Percentiles rank a stretch among this genome's conserved stretches.
These are phyloP conservation scores for Ziziphus jujuba DNA, from an alignment of 306 rosid genomes.

Conservation along the genomic window DNA sequence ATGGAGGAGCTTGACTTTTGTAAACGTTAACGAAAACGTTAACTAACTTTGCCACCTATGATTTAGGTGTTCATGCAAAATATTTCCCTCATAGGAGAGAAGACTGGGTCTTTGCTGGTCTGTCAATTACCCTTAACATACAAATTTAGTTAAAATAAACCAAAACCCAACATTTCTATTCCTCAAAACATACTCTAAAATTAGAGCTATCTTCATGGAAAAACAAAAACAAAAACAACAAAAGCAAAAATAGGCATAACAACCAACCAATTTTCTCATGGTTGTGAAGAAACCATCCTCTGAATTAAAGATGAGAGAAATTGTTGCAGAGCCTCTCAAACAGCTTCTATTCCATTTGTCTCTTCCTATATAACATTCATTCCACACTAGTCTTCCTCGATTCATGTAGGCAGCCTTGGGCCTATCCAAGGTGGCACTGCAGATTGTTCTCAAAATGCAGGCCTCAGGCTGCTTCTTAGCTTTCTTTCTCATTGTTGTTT, in stretches of 20 bases:
- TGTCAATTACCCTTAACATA: neutral
- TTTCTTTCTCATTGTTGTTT: conserved; percentile 2
- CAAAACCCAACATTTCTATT: neutral
- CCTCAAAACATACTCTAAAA: conserved; percentile 10
- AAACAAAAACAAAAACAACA: neutral
- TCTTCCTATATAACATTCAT: neutral
- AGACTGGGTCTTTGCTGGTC: conserved; percentile 8
- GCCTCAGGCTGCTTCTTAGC: conserved; percentile 26
- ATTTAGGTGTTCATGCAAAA: too few species aligned
- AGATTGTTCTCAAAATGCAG: conserved; percentile 24
- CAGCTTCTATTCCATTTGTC: neutral
- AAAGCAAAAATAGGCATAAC: neutral
- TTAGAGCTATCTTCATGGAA: neutral
- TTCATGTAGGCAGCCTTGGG: conserved; percentile 36
- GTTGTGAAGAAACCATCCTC: neutral
- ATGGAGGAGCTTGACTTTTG: too few species aligned
- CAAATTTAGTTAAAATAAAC: conserved; percentile 8
- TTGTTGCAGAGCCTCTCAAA: conserved; percentile 24
- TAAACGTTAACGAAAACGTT: too few species aligned
- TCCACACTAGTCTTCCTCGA: neutral
- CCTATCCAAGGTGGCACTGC: conserved; percentile 32
- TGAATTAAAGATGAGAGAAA: conserved; percentile 16
- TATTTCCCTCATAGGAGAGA: neutral
- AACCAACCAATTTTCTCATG: neutral
- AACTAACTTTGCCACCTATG: too few species aligned